Percentiles rank a stretch among this genome's conserved stretches.
These are phyloP conservation scores for Diplocarpon rosae DNA, from an alignment of 2,329 filamentous ascomycete species.

Conservation along the genomic window DNA sequence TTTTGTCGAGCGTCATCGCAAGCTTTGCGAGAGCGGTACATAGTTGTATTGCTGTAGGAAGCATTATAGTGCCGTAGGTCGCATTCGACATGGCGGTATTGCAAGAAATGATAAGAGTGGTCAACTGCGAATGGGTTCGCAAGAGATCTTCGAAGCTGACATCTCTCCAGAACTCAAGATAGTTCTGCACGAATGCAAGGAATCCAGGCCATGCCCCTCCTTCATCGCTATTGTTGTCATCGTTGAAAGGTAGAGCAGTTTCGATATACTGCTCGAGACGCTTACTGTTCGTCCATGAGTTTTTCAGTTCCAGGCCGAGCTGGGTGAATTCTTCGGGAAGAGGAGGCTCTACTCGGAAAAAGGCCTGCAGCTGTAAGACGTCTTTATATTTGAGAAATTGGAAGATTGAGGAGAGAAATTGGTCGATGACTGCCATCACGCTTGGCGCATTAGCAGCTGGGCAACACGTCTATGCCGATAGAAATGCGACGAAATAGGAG, in stretches of 20 bases:
- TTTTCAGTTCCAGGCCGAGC: conserved; percentile 56
- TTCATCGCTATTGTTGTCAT: conserved; percentile 51
- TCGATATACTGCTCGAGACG: conserved; percentile 54
- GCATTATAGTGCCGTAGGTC: conserved; percentile 67
- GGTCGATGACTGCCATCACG: conserved; percentile 49
- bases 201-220: conserved; percentile 67
- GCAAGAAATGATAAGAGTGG: conserved; percentile 67
- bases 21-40: conserved; percentile 71
- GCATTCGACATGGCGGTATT: conserved; percentile 73
- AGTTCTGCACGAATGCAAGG: conserved; percentile 68
- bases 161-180: conserved; percentile 71
- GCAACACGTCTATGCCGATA: no score
- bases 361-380: conserved; percentile 54
- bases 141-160: conserved; percentile 67
- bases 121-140: conserved; percentile 64
- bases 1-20: conserved; percentile 73
- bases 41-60: conserved; percentile 73
- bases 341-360: conserved; percentile 64
- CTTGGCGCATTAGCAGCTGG: not conserved
- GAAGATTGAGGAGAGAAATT: conserved; percentile 57
- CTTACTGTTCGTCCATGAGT: conserved; percentile 38
- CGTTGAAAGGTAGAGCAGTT: conserved; percentile 50
- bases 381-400: conserved; percentile 51
- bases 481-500: no score
- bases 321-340: conserved; percentile 55